Evolutionary conservation across 495 filamentous ascomycete genomes (phyloP).

Genomic region (Penicillium desertorum): DNA sequence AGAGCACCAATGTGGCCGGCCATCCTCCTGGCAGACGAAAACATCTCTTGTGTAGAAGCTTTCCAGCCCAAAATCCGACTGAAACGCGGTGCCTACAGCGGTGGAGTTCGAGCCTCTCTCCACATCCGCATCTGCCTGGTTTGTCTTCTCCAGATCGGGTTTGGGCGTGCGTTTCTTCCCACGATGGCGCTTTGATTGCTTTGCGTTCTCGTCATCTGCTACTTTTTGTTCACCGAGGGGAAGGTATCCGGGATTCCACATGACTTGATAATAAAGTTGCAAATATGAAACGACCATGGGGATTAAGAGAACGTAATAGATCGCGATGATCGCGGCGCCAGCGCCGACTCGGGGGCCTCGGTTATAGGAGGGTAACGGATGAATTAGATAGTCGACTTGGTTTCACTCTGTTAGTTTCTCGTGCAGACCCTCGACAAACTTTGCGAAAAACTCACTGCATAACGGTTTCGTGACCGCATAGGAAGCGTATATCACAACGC

Average conservation of each 20-base stretch:
- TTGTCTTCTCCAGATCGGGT: conserved; percentile 26
- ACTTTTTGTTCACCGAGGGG: conserved; percentile 50
- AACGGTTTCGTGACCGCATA: conserved; percentile 61
- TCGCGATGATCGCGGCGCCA: conserved; percentile 65
- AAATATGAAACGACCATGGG: conserved; percentile 66
- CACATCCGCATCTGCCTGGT: conserved; percentile 24
- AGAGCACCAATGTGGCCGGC: conserved; percentile 77
- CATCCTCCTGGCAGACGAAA: conserved; percentile 78
- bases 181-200: conserved; percentile 17
- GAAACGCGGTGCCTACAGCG: conserved; percentile 24
- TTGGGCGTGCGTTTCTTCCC: conserved; percentile 18
- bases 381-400: conserved; percentile 64
- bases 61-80: conserved; percentile 39
- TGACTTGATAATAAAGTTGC: conserved; percentile 63
- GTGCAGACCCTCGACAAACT: background rate
- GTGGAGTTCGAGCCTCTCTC: conserved; percentile 27
- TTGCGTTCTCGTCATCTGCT: conserved; percentile 18
- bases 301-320: conserved; percentile 70
- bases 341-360: conserved; percentile 47
- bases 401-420: background rate
- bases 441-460: conserved; percentile 48
- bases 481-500: conserved; percentile 59
- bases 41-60: conserved; percentile 75
- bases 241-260: conserved; percentile 66
- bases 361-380: conserved; percentile 44